A percentile compares a stretch with the other conserved stretches of the same genome.
phyloP scores from a whole-genome alignment of 352 stramenopile genomes.

The Phytophthora litchii region DNA sequence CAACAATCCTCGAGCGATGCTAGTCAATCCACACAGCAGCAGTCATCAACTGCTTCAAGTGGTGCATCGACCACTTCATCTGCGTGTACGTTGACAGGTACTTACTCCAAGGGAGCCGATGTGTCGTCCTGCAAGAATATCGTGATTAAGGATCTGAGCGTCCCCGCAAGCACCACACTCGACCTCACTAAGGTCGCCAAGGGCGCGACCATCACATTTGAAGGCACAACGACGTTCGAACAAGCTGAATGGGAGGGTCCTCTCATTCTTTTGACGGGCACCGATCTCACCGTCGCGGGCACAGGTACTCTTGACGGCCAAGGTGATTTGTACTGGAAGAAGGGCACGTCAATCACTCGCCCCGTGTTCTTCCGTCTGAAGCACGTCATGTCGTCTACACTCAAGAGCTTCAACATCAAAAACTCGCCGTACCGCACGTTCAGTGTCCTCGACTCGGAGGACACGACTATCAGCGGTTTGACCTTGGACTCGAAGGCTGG shows the following conservation, averaged over 20 bases:
- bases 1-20: slow-evolving; percentile 14
- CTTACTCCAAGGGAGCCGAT: slow-evolving; percentile 33
- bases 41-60: slow-evolving; percentile 27
- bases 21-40: slow-evolving; percentile 25
- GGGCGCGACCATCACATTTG: slow-evolving; percentile 41
- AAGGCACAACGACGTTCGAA: slow-evolving; percentile 45
- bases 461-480: slow-evolving; percentile 29
- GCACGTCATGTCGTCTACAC: slow-evolving; percentile 28
- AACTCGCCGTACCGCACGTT: slow-evolving; percentile 52
- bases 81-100: slow-evolving; percentile 29
- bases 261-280: slow-evolving; percentile 36
- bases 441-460: slow-evolving; percentile 37
- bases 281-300: slow-evolving; percentile 29
- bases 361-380: slow-evolving; percentile 42
- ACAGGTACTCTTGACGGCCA: slow-evolving; percentile 35
- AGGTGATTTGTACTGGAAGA: slow-evolving; percentile 37
- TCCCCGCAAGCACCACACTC: slow-evolving; percentile 39
- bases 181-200: slow-evolving; percentile 39
- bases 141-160: slow-evolving; percentile 37
- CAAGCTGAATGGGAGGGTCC: slow-evolving; percentile 40
- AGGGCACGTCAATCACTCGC: slow-evolving; percentile 31
- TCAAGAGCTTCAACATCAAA: slow-evolving; percentile 50
- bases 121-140: slow-evolving; percentile 41
- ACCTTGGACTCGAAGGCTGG: slow-evolving; percentile 31
- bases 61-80: slow-evolving; percentile 10